phyloP scores from a whole-genome alignment of 2,329 filamentous ascomycete genomes.

The Dactylellina parvicollis region DNA sequence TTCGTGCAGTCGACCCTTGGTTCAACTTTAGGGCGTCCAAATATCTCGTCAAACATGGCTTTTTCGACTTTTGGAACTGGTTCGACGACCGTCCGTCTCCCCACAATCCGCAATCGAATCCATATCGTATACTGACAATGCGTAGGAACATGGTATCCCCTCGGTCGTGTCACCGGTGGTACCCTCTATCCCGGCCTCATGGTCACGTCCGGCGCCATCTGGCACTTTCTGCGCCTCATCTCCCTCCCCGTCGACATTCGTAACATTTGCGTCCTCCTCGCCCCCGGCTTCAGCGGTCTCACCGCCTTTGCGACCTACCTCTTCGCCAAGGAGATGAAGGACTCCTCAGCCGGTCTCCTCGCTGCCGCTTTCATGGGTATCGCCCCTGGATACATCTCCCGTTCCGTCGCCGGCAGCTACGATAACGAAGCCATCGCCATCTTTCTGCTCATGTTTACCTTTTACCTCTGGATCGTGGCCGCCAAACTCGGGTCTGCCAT shows the following conservation, averaged over 20 bases:
- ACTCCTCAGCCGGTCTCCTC: constrained; percentile 92
- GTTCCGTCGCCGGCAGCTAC: constrained; percentile 97
- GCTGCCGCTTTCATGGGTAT: constrained; percentile 98
- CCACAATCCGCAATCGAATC: background rate
- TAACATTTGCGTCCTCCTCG: constrained; percentile 97
- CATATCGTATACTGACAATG: constrained; percentile 44
- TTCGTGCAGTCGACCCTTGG: constrained; percentile 88
- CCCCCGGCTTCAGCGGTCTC: constrained; percentile 90
- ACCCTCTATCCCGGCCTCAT: constrained; percentile 99
- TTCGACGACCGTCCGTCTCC: constrained; percentile 85
- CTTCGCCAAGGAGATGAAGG: constrained; percentile 95
- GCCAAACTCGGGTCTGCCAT: constrained; percentile 95
- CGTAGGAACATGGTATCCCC: constrained; percentile 92
- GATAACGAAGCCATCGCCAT: constrained; percentile 99
- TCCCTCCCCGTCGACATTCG: constrained; percentile 96
- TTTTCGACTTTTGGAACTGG: constrained; percentile 99
- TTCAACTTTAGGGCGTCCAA: constrained; percentile 99
- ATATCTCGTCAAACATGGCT: constrained; percentile 94
- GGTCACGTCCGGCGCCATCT: constrained; percentile 98
- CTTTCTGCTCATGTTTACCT: constrained; percentile 97
- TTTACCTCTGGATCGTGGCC: constrained; percentile 99
- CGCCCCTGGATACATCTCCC: constrained; percentile 94
- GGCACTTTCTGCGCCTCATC: constrained; percentile 87
- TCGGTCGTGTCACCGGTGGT: constrained; percentile 96
- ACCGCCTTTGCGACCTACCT: constrained; percentile 94